Evolutionary conservation across 1,284 basidiomycete genomes (phyloP).

Genomic region (Taiwanofungus camphoratus): DNA sequence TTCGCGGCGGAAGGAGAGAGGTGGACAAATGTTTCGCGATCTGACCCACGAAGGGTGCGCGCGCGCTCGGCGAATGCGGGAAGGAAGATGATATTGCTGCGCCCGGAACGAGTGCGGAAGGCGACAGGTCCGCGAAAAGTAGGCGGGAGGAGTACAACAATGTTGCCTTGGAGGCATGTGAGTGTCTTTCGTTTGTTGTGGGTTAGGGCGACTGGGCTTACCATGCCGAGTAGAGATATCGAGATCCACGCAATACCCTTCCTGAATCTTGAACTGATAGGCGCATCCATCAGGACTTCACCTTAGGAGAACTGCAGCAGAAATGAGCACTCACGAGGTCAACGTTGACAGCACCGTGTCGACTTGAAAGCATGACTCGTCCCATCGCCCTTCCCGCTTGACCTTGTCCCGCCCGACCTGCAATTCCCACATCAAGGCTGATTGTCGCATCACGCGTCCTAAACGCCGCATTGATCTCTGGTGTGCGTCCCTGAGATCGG

Average conservation of each 20-base stretch:
- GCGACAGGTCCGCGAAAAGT: slow-evolving; percentile 24
- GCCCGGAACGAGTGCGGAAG: slow-evolving; percentile 16
- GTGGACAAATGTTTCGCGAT: slow-evolving; percentile 21
- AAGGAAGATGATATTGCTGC: slow-evolving; percentile 21
- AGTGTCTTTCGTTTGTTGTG: too few relatives aligned
- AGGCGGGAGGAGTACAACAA: slow-evolving; percentile 21
- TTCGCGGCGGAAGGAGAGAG: slow-evolving; percentile 13
- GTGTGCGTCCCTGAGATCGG: background rate
- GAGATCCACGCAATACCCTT: slow-evolving; percentile 22
- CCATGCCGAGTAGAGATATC: slow-evolving; percentile 22
- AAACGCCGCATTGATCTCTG: slow-evolving; percentile 23
- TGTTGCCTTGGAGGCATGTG: slow-evolving; percentile 14
- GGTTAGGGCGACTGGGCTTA: slow-evolving; percentile 7
- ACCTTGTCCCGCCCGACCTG: slow-evolving; percentile 1
- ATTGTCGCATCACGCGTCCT: slow-evolving; percentile 24
- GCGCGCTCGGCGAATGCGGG: slow-evolving; percentile 23
- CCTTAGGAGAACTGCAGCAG: background rate
- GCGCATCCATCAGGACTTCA: background rate
- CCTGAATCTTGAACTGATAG: slow-evolving; percentile 21
- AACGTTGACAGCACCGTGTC: slow-evolving; percentile 21
- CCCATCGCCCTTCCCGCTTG: slow-evolving; percentile 8
- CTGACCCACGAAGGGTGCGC: slow-evolving; percentile 22
- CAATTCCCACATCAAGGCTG: slow-evolving; percentile 16
- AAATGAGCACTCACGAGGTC: slow-evolving; percentile 19
- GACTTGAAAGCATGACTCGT: slow-evolving; percentile 18